Evolutionary conservation across 2,329 filamentous ascomycete genomes (phyloP).

Genomic region (Raffaelea deltoideospora): DNA sequence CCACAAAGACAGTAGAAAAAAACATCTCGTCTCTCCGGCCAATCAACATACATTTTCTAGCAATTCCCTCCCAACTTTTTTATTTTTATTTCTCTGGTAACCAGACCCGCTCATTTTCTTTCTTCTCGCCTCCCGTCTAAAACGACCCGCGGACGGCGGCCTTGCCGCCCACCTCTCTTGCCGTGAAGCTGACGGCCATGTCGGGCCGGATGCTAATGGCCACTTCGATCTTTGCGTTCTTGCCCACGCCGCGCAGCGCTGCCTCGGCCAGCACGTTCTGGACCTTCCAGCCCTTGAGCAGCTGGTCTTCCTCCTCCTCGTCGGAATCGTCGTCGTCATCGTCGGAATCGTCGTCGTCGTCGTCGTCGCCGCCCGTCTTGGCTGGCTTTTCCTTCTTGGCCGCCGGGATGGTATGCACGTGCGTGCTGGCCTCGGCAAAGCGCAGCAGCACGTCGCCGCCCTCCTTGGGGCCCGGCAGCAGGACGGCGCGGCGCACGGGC

Average conservation of each 20-base stretch:
- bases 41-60: too few species aligned
- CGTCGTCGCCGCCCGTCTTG: conserved; percentile 47
- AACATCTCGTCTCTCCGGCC: too few species aligned
- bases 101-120: too few species aligned
- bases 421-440: conserved; percentile 72
- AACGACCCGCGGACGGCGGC: conserved; percentile 55
- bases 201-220: conserved; percentile 79
- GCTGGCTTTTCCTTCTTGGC: conserved; percentile 62
- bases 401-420: conserved; percentile 58
- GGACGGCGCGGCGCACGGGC: conserved; percentile 71
- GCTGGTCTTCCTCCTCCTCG: conserved; percentile 74
- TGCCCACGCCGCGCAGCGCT: conserved; percentile 69
- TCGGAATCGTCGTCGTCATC: conserved; percentile 49
- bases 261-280: conserved; percentile 73
- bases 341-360: conserved; percentile 46
- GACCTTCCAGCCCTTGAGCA: conserved; percentile 87
- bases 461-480: conserved; percentile 59
- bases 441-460: conserved; percentile 82
- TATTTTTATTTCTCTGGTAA: too few species aligned
- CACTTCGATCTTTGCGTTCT: conserved; percentile 81
- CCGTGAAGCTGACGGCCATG: conserved; percentile 63
- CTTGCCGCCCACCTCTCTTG: conserved; percentile 76
- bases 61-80: too few species aligned
- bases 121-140: conserved; percentile 1
- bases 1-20: too few species aligned